Evolutionary conservation across 441 rosid species (phyloP), one percentile per base, ranked within the genome.

Genomic region (Pelargonium australe): DNA sequence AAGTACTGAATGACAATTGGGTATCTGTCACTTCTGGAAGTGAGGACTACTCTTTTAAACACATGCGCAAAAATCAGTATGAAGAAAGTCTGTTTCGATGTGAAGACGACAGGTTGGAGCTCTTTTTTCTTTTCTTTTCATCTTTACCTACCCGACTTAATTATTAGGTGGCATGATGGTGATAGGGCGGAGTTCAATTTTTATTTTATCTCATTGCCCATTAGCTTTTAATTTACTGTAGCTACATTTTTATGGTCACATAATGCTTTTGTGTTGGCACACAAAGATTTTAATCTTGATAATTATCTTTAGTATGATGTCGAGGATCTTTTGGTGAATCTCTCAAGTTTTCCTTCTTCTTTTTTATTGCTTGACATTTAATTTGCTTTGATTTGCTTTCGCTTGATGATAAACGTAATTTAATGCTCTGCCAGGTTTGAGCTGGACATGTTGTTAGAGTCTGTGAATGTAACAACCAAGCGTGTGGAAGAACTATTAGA

Each of bases 21-120:
- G 98, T 92, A 63, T 92, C 99, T 25, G 97, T 95, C 65, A 95
- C 99, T 72, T 95, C 98, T 73, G 99, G 99, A 78, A 95, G 99
- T 85, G 99, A 92, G 81, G 99, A 95, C 78, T 95, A 95, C 86
- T 91, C 99, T 53, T 95, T 95, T 69, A 95, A 92, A 73, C 99
- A 95, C 82, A 95, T 90, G 99, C 93, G 97, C 67, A 95, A 90
- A 82, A 95, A 95, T 79, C 97, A 92, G 76, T 95, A 95, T 73
- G 99, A 92, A 84, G 99, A 95, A 84, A 90, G 96, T 80, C 85
- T 95, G 66, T 95, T 95, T 72, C 85, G 89, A 16, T 95, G 99
- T 71, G 99, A 95, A 85, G 99, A 95, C 80, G 98, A 92, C 84
- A 90, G 98, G 99, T 92, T 70, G 69, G 80, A 72, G 45, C 73